A percentile compares a stretch with the other conserved stretches of the same genome.
phyloP scores from a whole-genome alignment of 2,329 filamentous ascomycete genomes.

The Nothophaeocryptopus gaeumannii region DNA sequence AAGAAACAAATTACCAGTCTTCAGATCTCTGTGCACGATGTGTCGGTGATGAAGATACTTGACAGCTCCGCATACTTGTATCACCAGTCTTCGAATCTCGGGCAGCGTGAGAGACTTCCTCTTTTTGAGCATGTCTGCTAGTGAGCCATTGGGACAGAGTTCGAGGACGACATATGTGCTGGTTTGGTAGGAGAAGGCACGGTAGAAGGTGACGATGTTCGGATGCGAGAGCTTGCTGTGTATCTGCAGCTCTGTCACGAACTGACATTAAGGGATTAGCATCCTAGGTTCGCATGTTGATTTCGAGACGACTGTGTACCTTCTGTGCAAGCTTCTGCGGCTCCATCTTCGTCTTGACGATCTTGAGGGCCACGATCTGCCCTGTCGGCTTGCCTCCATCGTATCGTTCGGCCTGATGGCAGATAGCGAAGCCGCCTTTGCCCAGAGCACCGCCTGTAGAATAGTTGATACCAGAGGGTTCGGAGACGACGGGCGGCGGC shows the following conservation, averaged over 20 bases:
- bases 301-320: constrained; percentile 44
- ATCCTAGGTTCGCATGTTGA: neutral
- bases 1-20: constrained; percentile 97
- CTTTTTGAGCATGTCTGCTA: constrained; percentile 97
- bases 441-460: constrained; percentile 71
- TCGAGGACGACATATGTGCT: constrained; percentile 94
- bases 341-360: constrained; percentile 77
- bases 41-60: constrained; percentile 97
- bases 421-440: constrained; percentile 80
- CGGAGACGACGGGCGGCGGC: constrained; percentile 58
- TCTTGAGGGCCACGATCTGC: constrained; percentile 72
- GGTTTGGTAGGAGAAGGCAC: constrained; percentile 84
- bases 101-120: constrained; percentile 87
- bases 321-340: constrained; percentile 80
- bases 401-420: constrained; percentile 68
- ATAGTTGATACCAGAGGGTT: constrained; percentile 71
- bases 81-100: constrained; percentile 87
- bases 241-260: constrained; percentile 84
- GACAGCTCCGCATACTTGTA: constrained; percentile 93
- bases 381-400: constrained; percentile 55
- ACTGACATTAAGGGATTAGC: constrained; percentile 43
- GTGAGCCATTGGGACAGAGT: constrained; percentile 88
- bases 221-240: constrained; percentile 97
- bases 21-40: constrained; percentile 93
- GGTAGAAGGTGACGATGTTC: constrained; percentile 92